Conservation (phyloP, 2,329 filamentous ascomycete species). For the Xylariales sp. region DNA sequence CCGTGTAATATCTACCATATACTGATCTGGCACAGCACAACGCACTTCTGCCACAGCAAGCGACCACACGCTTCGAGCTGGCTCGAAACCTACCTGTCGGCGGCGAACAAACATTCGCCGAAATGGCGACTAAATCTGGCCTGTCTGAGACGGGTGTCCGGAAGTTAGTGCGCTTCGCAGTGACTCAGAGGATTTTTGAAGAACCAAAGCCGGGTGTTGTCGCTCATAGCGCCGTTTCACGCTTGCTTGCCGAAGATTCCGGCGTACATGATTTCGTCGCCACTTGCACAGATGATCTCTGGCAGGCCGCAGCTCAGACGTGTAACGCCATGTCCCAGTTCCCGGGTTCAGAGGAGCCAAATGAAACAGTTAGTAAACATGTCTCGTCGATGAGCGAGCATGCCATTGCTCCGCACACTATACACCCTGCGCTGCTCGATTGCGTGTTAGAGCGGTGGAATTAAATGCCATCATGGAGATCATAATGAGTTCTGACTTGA, state of each 20-base stretch:
- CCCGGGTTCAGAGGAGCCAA: slow-evolving; percentile 38
- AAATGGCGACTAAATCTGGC: slow-evolving; percentile 38
- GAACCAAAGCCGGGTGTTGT: slow-evolving; percentile 37
- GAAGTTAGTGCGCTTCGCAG: too few species aligned
- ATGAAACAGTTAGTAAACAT: slow-evolving; percentile 35
- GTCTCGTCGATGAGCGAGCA: too few species aligned
- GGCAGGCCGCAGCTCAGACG: slow-evolving; percentile 38
- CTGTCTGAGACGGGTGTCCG: slow-evolving; percentile 16
- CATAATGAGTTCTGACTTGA: too few species aligned
- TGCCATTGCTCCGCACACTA: too few species aligned
- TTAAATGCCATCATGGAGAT: too few species aligned
- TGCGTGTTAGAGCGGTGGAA: too few species aligned
- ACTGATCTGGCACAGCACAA: slow-evolving; percentile 33
- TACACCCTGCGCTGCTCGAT: too few species aligned
- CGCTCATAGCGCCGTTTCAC: slow-evolving; percentile 39
- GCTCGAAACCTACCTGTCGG: slow-evolving; percentile 43
- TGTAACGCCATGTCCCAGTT: slow-evolving; percentile 40
- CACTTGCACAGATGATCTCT: slow-evolving; percentile 39
- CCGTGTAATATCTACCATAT: neutral
- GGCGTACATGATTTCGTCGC: slow-evolving; percentile 40
- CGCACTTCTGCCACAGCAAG: slow-evolving; percentile 45
- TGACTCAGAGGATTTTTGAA: slow-evolving; percentile 27
- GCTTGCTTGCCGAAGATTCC: slow-evolving; percentile 40
- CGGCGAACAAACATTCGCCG: slow-evolving; percentile 38
- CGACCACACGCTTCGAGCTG: slow-evolving; percentile 41